These are phyloP conservation scores for Ochromonas danica DNA, from an alignment of 108 stramenopile genomes.

Conservation along the genomic window DNA sequence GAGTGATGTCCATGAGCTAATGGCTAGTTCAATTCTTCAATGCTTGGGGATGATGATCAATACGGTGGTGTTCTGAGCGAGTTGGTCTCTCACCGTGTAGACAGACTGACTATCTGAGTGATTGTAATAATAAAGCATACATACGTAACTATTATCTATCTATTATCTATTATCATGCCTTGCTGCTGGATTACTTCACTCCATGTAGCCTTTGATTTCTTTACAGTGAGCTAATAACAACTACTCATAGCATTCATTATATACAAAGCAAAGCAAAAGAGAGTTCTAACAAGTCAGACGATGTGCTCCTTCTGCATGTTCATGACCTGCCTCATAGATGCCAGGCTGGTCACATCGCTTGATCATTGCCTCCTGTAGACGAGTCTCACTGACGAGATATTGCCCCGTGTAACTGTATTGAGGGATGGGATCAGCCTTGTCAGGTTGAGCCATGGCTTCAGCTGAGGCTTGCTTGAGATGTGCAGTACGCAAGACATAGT, in stretches of 20 bases:
- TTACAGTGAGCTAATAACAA: background rate
- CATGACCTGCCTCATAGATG: no score
- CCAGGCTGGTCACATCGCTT: background rate
- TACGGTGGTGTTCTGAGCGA: slow-evolving; percentile 85
- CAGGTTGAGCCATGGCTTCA: background rate
- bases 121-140: no score
- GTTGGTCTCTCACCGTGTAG: no score
- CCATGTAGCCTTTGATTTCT: no score
- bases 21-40: slow-evolving; percentile 94
- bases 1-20: slow-evolving; percentile 78
- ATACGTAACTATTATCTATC: no score
- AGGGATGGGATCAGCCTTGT: background rate
- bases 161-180: no score
- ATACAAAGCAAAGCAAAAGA: background rate
- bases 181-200: no score
- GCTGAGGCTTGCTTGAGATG: background rate
- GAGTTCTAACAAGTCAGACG: no score
- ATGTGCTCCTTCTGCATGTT: no score
- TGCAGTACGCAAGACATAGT: slow-evolving; percentile 27
- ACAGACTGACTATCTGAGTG: no score
- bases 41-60: slow-evolving; percentile 95
- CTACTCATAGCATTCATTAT: background rate
- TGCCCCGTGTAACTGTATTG: background rate
- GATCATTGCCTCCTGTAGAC: background rate
- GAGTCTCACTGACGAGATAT: background rate